Evolutionary conservation across 2,329 filamentous ascomycete species (phyloP).

Genomic region (Bipolaris cookei): DNA sequence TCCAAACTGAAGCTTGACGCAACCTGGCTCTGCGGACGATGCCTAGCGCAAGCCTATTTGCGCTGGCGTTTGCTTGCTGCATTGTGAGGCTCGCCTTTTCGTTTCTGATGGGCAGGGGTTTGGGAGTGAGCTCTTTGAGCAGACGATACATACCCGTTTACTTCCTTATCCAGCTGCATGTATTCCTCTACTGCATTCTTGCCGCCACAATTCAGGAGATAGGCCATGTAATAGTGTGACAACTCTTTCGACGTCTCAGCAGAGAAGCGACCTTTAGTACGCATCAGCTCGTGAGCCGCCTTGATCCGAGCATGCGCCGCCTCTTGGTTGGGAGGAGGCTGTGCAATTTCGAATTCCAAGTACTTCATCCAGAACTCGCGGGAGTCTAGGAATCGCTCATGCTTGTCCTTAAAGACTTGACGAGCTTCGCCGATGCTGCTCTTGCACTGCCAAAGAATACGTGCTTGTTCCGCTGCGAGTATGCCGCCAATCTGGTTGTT

Average conservation of each 20-base stretch:
- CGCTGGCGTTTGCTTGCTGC: constrained; percentile 42
- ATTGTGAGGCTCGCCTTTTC: constrained; percentile 43
- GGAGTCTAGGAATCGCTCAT: constrained; percentile 84
- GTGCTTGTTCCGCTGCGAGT: constrained; percentile 86
- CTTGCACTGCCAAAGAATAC: constrained; percentile 85
- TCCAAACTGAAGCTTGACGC: constrained; percentile 1
- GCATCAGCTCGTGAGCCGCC: constrained; percentile 77
- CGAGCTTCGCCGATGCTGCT: constrained; percentile 81
- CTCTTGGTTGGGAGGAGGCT: constrained; percentile 70
- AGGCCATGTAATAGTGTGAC: constrained; percentile 78
- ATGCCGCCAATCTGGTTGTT: constrained; percentile 84
- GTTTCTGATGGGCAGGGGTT: constrained; percentile 29
- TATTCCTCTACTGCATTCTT: constrained; percentile 88
- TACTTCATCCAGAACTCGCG: constrained; percentile 89
- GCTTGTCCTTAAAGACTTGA: constrained; percentile 80
- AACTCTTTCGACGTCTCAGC: constrained; percentile 74
- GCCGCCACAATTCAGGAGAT: constrained; percentile 80
- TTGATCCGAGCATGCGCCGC: constrained; percentile 77
- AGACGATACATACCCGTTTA: constrained; percentile 70
- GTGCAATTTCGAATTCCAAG: constrained; percentile 85
- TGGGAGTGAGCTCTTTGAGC: constrained; percentile 35
- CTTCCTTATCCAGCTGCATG: constrained; percentile 79
- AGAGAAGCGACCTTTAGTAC: constrained; percentile 73
- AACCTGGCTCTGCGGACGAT: constrained; percentile 11
- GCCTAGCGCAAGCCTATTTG: constrained; percentile 26